Conservation (phyloP, 106 monocot species). For the Dioscorea alata region DNA sequence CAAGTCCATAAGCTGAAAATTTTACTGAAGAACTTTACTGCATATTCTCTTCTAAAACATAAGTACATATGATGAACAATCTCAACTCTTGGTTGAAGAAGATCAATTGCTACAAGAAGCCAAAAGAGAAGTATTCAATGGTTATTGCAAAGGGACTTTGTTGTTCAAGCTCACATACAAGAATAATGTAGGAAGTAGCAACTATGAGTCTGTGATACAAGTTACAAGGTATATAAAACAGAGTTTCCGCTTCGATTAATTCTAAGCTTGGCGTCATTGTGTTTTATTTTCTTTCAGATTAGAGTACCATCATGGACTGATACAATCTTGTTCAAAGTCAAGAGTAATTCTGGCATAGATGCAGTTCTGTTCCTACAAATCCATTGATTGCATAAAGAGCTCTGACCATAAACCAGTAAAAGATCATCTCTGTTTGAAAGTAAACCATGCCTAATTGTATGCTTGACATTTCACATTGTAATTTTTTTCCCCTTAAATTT, state of each 20-base stretch:
- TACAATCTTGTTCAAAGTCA: slow-evolving; percentile 47
- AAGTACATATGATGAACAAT: not conserved
- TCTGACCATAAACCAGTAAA: slow-evolving; percentile 50
- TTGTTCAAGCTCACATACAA: slow-evolving; percentile 55
- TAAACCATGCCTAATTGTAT: not conserved
- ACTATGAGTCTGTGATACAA: slow-evolving; percentile 59
- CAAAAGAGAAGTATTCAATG: slow-evolving; percentile 43
- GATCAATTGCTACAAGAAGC: slow-evolving; percentile 55
- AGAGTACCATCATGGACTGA: slow-evolving; percentile 66
- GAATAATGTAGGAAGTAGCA: slow-evolving; percentile 39
- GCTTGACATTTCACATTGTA: no score
- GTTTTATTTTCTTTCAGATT: slow-evolving; percentile 17
- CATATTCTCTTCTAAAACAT: no score
- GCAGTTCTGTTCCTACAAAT: slow-evolving; percentile 34
- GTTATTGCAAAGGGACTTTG: slow-evolving; percentile 43
- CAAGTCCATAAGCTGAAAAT: not conserved
- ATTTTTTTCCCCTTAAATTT: no score
- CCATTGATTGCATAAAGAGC: slow-evolving; percentile 16
- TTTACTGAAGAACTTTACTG: no score
- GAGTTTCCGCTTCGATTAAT: no score
- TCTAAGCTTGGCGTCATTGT: no score
- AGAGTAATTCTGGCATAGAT: slow-evolving; percentile 27
- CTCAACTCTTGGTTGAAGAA: slow-evolving; percentile 22
- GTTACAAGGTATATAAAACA: slow-evolving; percentile 27
- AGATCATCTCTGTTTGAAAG: slow-evolving; percentile 41